phyloP scores from a whole-genome alignment of 1,284 basidiomycete species.

The Cryptococcus sp. region DNA sequence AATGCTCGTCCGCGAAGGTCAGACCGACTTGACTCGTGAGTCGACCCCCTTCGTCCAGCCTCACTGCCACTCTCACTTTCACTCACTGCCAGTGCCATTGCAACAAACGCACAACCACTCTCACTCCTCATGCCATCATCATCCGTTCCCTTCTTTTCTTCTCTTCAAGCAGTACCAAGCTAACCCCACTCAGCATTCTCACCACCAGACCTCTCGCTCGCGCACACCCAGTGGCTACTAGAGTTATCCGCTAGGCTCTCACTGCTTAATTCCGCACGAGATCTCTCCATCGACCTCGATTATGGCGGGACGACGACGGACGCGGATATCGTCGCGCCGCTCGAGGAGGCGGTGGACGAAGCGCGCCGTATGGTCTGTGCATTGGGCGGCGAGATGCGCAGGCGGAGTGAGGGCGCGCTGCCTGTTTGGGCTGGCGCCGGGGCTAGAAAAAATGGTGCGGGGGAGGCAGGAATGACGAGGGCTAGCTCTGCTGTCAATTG shows the following conservation, averaged over 20 bases:
- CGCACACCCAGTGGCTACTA: constrained; percentile 30
- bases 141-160: not conserved
- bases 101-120: no score
- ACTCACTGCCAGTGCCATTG: not conserved
- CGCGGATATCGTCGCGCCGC: constrained; percentile 20
- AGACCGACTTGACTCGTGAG: constrained; percentile 24
- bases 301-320: constrained; percentile 27
- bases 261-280: constrained; percentile 12
- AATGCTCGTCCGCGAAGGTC: constrained; percentile 23
- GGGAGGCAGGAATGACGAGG: not conserved
- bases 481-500: not conserved
- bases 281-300: constrained; percentile 26
- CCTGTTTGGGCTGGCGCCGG: constrained; percentile 17
- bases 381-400: constrained; percentile 30
- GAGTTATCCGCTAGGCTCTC: constrained; percentile 19
- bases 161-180: no score
- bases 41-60: not conserved
- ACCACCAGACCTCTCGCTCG: constrained; percentile 23
- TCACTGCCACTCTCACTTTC: not conserved
- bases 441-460: not conserved
- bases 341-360: constrained; percentile 35
- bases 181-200: constrained; percentile 22
- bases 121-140: not conserved
- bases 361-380: constrained; percentile 34
- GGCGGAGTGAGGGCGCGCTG: constrained; percentile 27